Base-by-base conservation (phyloP, 2,329 filamentous ascomycete genomes). In the Tolypocladium album region DNA sequence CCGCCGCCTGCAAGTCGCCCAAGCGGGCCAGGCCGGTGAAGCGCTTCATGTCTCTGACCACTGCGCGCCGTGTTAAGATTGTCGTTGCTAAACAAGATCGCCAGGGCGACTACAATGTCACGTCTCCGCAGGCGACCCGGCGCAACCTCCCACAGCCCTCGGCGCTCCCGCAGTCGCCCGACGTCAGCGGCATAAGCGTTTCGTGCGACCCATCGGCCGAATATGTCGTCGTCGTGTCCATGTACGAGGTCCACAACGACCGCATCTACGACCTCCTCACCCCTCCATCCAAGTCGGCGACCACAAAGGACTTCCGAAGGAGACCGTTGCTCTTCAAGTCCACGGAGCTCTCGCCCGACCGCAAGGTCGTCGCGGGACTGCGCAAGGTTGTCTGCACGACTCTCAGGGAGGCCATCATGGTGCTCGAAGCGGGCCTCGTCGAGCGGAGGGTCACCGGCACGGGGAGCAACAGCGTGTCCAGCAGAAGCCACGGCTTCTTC, bases 231-330 rank as follows among this genome's bases (percentile, higher is more conserved):
- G 78, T 99, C 13, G 82, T 99, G 27, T 96, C 92, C 59, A 99
- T 99, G 92, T 97, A 97, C 74, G 94, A 99, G 73, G 93, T 99
- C 1, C 97, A 99, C 78, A 99, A 99, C 70, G 93, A 99, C 75
- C 87, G 92, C 42, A 97, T 99, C 65, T 97, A 95, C 71, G 94
- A 99, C 68, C 84, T 99, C 0, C 79, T 99, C 1, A 89, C 88
- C 0, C 83, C 84, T 0, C 81, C 83, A 3, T 74, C 79, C 27
- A 82, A 82, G 63, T 80, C 80, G 0, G 82, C 81, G 42, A 79
- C 80, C 6, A 87, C 85, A 2, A 91, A 90, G 67, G 87, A 90
- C 61, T 80, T 81, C 64, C 82, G 87, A 57, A 86, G 94, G n/a
- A 85, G 92, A 36, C 87, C 90, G 0, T 76, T 99, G 2, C 79